Evolutionary conservation across 305 asterid genomes (phyloP).

Genomic region (Euphrasia arctica): DNA sequence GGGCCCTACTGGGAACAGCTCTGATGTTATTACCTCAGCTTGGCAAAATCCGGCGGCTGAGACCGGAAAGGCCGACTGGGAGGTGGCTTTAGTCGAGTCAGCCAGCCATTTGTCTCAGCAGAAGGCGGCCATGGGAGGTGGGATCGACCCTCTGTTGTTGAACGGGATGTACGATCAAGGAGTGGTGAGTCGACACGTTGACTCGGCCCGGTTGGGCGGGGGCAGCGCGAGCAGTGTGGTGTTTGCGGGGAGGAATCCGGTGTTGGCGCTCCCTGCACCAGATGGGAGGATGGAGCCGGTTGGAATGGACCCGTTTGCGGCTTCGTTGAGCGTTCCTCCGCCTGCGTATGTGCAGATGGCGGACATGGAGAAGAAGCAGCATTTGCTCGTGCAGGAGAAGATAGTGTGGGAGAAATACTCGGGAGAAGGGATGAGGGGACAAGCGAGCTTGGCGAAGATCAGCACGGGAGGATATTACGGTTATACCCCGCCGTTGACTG

Average conservation of each 20-base stretch:
- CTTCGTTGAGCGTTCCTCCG: constrained; percentile 65
- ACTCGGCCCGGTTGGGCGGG: constrained; percentile 48
- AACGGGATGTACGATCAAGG: constrained; percentile 94
- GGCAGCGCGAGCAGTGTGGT: constrained; percentile 91
- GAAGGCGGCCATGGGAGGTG: constrained; percentile 81
- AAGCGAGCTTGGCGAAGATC: constrained; percentile 65
- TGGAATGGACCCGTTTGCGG: constrained; percentile 77
- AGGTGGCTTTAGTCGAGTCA: constrained; percentile 75
- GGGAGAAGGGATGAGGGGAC: constrained; percentile 81
- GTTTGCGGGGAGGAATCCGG: constrained; percentile 53
- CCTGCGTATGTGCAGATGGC: constrained; percentile 89
- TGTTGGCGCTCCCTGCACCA: constrained; percentile 83
- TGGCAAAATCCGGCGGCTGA: constrained; percentile 97
- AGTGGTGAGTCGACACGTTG: constrained; percentile 66
- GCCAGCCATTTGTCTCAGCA: constrained; percentile 72
- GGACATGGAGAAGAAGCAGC: constrained; percentile 89
- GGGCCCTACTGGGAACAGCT: constrained; percentile 49
- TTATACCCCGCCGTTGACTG: constrained; percentile 35
- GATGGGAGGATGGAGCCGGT: constrained; percentile 71
- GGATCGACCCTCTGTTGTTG: constrained; percentile 69
- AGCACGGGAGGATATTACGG: constrained; percentile 49
- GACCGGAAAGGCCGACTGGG: constrained; percentile 89
- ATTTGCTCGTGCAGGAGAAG: constrained; percentile 73
- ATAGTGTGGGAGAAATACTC: constrained; percentile 77
- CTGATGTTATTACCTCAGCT: constrained; percentile 52